Evolutionary conservation across 2,329 filamentous ascomycete genomes (phyloP), one percentile per base, ranked within the genome.

Genomic region (Sporothrix schenckii): DNA sequence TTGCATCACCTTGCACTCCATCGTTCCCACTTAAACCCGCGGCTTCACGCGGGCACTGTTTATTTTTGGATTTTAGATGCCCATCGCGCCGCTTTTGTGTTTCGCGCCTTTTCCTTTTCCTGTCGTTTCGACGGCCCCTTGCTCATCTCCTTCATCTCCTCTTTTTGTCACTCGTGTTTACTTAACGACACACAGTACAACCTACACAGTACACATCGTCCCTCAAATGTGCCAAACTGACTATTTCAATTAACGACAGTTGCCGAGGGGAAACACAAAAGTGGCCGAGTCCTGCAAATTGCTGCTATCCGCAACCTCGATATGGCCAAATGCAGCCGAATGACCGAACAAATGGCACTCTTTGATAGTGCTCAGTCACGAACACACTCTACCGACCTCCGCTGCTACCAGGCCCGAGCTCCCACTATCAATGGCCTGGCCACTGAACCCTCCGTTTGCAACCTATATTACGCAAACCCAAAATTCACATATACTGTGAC

Each of bases 401-500:
- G 24, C 41, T 41, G n/a, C 19, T 47, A 61, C 34, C 30, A 21
- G 24, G 13, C 21, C 13, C 2, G 41, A 44, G 41, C 13, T 7
- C 27, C 5, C 27, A 14, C 54, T 60, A 47, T n/a, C 58, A 44
- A 2, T 27, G n/a, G 21, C 21, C 58, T 44, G 13, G 60, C 1
- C 39, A 49, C 60, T 21, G 41, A 41, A 49, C 60, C n/a, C 41
- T 66, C 63, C 41, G 24, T 24, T 19, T 53, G 27, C 63, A 53
- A 41, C 63, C 63, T 52, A 66, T 66, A 66, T 66, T 34, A 52
- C 44, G 61, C 61, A 52, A 66, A 47, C 21, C 44, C 61, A 27
- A 34, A 34, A 19, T 9, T 66, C 47, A 66, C 61, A 66, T 66
- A 66, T 66, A 66, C 61, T 24, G 61, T 66, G 44, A 52, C 47